Evolutionary conservation across 441 rosid genomes (phyloP), one percentile per base, ranked within the genome.

Genomic region (Populus hybrid): DNA sequence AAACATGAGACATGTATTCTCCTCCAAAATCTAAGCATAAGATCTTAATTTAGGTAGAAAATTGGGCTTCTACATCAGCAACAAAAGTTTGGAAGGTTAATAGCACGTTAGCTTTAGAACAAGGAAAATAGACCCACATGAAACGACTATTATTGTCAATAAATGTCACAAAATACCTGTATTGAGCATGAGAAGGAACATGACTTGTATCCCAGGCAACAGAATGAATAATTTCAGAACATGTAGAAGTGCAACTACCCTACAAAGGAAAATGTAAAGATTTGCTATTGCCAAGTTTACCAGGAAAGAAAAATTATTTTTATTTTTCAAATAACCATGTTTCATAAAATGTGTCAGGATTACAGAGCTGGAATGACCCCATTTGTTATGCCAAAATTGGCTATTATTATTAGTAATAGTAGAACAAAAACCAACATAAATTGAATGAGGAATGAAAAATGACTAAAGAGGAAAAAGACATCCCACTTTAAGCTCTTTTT

Each of bases 131-230:
- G 3, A 32, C 32, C 75, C 67, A 34, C 4, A 8, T 73, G 34
- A 12, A 75, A 16, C 30, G 12, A 63, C 35, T 1, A 0, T 40
- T 11, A 40, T 40, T 40, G 46, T 40, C 46, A 40, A 40, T 10
- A 40, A 40, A 40, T 40, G 21, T 63, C 76, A 73, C 59, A 61
- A 61, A 63, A 63, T 61, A 75, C 59, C 30, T 75, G 10, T 38
- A 75, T 42, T 75, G 18, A 23, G 64, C 75, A 77, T 61, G 65
- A 77, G 75, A 77, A 8, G 32, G 40, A 71, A 77, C 12, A 9
- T 9, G 40, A 70, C 46, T 40, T 40, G 61, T 61, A 1, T 63
- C 70, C 30, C 40, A 59, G 5, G 70, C 73, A 77, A 36, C 75
- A 61, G 32, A 34, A 38, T 40, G 65, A n/a, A 77, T 24, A 26